These are phyloP conservation scores for Withania somnifera DNA, from an alignment of 305 asterid species.

Conservation along the genomic window DNA sequence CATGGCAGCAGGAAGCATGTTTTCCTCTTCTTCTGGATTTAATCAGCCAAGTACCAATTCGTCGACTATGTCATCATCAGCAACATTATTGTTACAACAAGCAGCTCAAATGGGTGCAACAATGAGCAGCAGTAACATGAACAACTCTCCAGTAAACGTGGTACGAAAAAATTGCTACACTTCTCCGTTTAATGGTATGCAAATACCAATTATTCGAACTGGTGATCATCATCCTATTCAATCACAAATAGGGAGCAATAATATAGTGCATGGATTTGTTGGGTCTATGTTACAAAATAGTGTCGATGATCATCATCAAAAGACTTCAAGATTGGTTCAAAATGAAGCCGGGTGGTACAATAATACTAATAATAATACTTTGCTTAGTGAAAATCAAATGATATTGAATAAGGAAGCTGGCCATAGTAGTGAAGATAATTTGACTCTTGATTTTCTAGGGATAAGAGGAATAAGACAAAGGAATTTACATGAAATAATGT, in stretches of 20 bases:
- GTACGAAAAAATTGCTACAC: not conserved
- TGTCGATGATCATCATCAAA: not conserved
- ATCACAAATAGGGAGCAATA: not conserved
- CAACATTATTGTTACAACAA: not conserved
- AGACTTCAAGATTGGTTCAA: not conserved
- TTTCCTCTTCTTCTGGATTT: not conserved
- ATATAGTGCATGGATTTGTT: not conserved
- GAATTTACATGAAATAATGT: not conserved
- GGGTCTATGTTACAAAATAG: not conserved
- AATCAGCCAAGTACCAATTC: not conserved
- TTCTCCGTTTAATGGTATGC: not conserved
- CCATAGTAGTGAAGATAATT: not conserved
- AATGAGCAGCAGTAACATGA: not conserved
- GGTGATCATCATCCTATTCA: not conserved
- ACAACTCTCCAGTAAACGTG: not conserved
- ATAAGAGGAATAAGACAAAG: not conserved
- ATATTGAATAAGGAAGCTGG: not conserved
- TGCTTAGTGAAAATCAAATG: not conserved
- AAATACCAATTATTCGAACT: not conserved
- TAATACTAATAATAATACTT: not conserved
- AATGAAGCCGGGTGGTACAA: not conserved
- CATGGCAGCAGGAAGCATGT: slow-evolving; percentile 3
- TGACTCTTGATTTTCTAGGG: slow-evolving; percentile 5
- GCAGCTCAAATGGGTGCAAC: slow-evolving; percentile 3
- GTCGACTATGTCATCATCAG: not conserved